A percentile compares a stretch with the other conserved stretches of the same genome.
These are phyloP conservation scores for Arthrinium phaeospermum DNA, from an alignment of 2,329 filamentous ascomycete genomes.

Conservation along the genomic window DNA sequence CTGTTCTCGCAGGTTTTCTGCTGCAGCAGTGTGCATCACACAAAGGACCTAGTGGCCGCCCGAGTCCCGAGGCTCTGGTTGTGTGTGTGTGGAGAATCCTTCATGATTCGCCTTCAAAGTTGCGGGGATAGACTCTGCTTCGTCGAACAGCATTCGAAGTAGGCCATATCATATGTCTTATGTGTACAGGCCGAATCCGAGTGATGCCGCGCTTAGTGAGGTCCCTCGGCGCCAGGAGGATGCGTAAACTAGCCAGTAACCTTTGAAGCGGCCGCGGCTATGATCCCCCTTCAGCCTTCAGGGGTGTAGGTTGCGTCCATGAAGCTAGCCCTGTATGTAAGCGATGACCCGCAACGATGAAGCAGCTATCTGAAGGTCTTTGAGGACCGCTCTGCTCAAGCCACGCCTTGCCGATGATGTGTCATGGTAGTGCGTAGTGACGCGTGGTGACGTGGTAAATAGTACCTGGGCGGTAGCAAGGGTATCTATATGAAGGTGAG, in stretches of 20 bases:
- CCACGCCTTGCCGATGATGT: background rate
- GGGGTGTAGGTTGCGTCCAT: background rate
- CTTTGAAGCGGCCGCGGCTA: background rate
- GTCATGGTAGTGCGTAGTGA: constrained; percentile 2
- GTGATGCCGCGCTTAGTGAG: background rate
- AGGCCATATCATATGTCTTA: background rate
- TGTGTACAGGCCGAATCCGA: background rate
- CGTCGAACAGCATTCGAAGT: background rate
- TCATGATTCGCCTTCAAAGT: background rate
- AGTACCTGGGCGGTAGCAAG: background rate
- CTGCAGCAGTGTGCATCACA: background rate
- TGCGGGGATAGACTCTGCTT: background rate
- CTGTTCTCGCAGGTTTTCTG: background rate
- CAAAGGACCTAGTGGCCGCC: background rate
- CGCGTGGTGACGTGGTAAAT: background rate
- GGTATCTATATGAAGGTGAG: background rate
- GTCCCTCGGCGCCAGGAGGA: background rate
- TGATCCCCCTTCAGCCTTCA: background rate
- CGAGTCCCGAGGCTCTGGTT: background rate
- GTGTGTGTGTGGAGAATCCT: background rate
- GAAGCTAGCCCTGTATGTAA: background rate
- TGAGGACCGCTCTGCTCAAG: background rate
- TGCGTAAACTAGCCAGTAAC: background rate
- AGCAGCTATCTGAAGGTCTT: background rate
- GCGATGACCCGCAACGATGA: background rate